These are phyloP conservation scores for Tarenaya hassleriana DNA, from an alignment of 345 rosid genomes.

Conservation along the genomic window DNA sequence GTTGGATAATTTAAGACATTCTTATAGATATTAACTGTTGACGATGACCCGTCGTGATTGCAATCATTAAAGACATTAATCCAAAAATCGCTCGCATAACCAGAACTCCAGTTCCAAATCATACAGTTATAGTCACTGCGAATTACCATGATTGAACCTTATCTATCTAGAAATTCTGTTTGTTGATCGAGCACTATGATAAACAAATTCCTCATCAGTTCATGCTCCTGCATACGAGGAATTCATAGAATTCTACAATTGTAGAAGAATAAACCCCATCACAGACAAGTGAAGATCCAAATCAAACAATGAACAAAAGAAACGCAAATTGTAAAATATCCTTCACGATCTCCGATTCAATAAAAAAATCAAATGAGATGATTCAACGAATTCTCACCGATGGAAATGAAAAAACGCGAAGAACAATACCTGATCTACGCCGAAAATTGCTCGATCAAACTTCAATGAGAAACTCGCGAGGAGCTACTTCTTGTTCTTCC, in stretches of 20 bases:
- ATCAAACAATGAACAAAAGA: constrained; percentile 4
- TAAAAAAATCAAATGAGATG: not conserved
- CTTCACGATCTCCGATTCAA: constrained; percentile 11
- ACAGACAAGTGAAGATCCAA: not conserved
- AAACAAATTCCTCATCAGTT: constrained; percentile 4
- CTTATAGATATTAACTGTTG: not conserved
- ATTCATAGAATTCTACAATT: constrained; percentile 8
- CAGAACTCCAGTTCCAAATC: not conserved
- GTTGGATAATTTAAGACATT: not conserved
- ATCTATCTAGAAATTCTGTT: constrained; percentile 7
- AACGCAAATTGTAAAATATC: not conserved
- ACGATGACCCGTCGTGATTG: constrained; percentile 3
- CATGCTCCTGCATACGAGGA: constrained; percentile 18
- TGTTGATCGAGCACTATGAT: constrained; percentile 18
- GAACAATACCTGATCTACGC: constrained; percentile 5
- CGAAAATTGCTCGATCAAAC: not conserved
- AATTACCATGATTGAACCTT: constrained; percentile 5
- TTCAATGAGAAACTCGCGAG: constrained; percentile 13
- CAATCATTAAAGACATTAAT: constrained; percentile 7
- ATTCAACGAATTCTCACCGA: constrained; percentile 22
- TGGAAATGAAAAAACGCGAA: constrained; percentile 1
- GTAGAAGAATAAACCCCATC: not conserved
- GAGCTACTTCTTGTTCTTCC: not conserved
- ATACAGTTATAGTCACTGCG: constrained; percentile 1
- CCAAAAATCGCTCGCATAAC: constrained; percentile 6